Base-by-base conservation (phyloP, 169 alveolate species). In the Eimeria zaria region DNA sequence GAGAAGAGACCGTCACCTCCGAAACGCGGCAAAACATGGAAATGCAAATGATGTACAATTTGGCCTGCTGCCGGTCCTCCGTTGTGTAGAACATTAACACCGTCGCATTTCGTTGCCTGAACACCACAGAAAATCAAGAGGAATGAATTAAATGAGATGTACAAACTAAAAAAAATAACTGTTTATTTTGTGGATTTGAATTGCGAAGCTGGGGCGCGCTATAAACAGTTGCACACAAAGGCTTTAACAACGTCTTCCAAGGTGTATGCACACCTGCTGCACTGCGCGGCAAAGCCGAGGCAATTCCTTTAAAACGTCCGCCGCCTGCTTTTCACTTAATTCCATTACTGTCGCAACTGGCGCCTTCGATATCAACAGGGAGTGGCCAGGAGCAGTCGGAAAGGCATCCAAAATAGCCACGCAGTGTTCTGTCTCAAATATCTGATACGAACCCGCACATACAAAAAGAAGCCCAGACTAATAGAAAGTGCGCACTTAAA, bases 231-330 rank as follows among this genome's bases (percentile, higher is more conserved):
- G 78, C n/a, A 33, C 24, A 16, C 2, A 18, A 6, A 16, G 67
- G 48, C 5, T 33, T n/a, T 48, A 1, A 11, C 7, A 0, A 48
- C 33, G 78, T 27, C 44, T n/a, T 12, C 41, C 30, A 24, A 69
- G 80, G 58, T 74, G 58, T 74, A 41, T 44, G 39, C 6, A 44
- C 85, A 93, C 96, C 93, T 81, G 36, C 93, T 93, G 96, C 30
- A 93, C 96, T 9, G 96, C 96, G 22, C 88, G 58, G 97, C 95
- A 84, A 83, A 95, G 95, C 16, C 97, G 39, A 27, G 97, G 97
- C 30, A 95, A 64, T 41, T 95, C 97, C 44, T 87, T 84, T 46
- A 81, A 39, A 71, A 95, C 91, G 39, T 73, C 76, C 67, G 95
- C 97, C 67, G 97, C 97, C 51, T 83, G 85, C 87, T 95, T 85